Evolutionary conservation across 2,329 filamentous ascomycete genomes (phyloP).

Genomic region (Chaetomium globosum): DNA sequence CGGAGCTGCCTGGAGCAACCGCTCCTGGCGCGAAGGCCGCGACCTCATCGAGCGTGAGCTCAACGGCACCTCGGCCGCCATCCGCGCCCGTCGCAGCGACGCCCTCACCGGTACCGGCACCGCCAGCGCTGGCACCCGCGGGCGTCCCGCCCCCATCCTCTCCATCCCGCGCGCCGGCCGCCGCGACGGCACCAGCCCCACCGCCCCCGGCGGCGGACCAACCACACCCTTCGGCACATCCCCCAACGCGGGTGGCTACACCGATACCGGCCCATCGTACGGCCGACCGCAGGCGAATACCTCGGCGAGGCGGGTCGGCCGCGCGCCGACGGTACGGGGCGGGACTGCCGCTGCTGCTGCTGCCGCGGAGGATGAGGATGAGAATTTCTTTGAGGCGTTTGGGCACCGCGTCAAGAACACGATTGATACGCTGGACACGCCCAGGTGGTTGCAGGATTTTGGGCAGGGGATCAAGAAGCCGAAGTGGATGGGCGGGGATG

Average conservation of each 20-base stretch:
- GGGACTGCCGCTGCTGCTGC: slow-evolving; percentile 11
- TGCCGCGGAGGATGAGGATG: slow-evolving; percentile 55
- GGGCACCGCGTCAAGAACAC: slow-evolving; percentile 89
- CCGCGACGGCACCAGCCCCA: slow-evolving; percentile 27
- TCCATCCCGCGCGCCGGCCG: slow-evolving; percentile 49
- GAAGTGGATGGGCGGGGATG: slow-evolving; percentile 74
- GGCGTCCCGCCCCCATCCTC: slow-evolving; percentile 49
- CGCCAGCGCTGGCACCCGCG: slow-evolving; percentile 36
- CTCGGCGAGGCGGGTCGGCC: slow-evolving; percentile 39
- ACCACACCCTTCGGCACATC: slow-evolving; percentile 52
- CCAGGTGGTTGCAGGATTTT: slow-evolving; percentile 78
- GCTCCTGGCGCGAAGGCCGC: slow-evolving; percentile 87
- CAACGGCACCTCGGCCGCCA: slow-evolving; percentile 61
- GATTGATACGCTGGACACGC: slow-evolving; percentile 77
- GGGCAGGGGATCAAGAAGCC: slow-evolving; percentile 72
- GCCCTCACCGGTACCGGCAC: too few relatives aligned
- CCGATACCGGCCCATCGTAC: background rate
- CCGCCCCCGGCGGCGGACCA: slow-evolving; percentile 40
- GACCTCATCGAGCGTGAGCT: slow-evolving; percentile 87
- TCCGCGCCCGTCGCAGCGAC: slow-evolving; percentile 50
- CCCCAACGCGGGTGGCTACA: slow-evolving; percentile 35
- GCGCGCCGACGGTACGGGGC: background rate
- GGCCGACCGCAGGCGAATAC: slow-evolving; percentile 35
- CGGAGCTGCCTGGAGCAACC: slow-evolving; percentile 67
- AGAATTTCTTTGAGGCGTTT: slow-evolving; percentile 78